These are phyloP conservation scores for Wickerhamomyces rabaulensis DNA, from an alignment of 805 yeast genomes.

Conservation along the genomic window DNA sequence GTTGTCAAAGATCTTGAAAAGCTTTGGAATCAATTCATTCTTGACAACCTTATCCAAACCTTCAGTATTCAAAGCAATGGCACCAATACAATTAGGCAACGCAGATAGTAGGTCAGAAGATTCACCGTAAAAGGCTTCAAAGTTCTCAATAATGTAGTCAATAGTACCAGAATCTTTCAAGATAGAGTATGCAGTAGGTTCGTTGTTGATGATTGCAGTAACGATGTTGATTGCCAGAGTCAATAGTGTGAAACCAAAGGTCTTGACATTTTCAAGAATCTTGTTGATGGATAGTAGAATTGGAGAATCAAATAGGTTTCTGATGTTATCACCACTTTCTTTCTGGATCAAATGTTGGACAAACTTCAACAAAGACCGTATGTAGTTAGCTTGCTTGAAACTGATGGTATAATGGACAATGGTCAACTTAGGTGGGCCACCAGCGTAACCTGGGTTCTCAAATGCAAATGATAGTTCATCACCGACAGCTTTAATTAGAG, in stretches of 20 bases:
- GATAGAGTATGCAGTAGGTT: conserved; percentile 83
- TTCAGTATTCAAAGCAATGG: conserved; percentile 69
- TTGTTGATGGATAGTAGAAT: conserved; percentile 56
- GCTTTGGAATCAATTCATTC: conserved; percentile 30
- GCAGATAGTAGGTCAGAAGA: conserved; percentile 53
- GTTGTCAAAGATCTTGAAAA: conserved; percentile 49
- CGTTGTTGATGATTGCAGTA: conserved; percentile 73
- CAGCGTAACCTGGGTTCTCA: conserved; percentile 52
- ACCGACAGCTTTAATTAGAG: conserved; percentile 54
- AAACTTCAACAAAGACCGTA: conserved; percentile 58
- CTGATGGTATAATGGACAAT: conserved; percentile 47
- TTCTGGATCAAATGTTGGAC: conserved; percentile 57
- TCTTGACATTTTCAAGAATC: conserved; percentile 47
- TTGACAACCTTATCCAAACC: conserved; percentile 57
- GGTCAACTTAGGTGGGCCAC: conserved; percentile 49
- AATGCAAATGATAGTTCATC: conserved; percentile 63
- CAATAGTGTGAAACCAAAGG: conserved; percentile 65
- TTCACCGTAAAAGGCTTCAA: conserved; percentile 50
- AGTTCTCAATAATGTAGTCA: conserved; percentile 55
- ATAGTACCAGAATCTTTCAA: conserved; percentile 74
- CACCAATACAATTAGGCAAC: conserved; percentile 74
- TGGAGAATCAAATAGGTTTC: conserved; percentile 83
- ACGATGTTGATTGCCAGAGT: conserved; percentile 59
- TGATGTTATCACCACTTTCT: conserved; percentile 79
- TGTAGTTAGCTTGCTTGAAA: conserved; percentile 53